phyloP scores from a whole-genome alignment of 192 early-diverging fungal genomes.

The Backusella liffmaniae region DNA sequence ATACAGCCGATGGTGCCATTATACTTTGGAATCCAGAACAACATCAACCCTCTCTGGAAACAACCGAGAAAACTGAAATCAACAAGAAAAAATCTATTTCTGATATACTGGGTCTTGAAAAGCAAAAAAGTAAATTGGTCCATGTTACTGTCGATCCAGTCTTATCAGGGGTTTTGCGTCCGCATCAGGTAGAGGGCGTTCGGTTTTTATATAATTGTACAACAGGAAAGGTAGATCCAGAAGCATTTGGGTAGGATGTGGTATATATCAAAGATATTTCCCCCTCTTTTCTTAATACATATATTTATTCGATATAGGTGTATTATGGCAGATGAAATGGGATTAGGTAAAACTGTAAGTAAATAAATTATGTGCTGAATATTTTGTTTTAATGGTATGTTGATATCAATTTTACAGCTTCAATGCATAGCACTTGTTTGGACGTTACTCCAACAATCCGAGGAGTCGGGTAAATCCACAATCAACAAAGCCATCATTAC shows the following conservation, averaged over 20 bases:
- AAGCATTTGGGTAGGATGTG: conserved; percentile 95
- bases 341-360: conserved; percentile 80
- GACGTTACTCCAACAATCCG: conserved; percentile 94
- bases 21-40: conserved; percentile 77
- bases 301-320: conserved; percentile 38
- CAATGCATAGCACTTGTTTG: conserved; percentile 95
- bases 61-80: conserved; percentile 8
- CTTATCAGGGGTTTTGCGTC: conserved; percentile 80
- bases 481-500: conserved; percentile 97
- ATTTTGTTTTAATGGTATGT: not conserved
- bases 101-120: conserved; percentile 52
- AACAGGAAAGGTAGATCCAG: conserved; percentile 68
- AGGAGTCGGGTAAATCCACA: conserved; percentile 80
- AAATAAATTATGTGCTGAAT: not conserved
- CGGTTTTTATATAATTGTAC: conserved; percentile 94
- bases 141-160: conserved; percentile 87
- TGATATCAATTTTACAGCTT: conserved; percentile 37
- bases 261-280: conserved; percentile 67
- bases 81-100: conserved; percentile 45
- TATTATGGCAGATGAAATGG: conserved; percentile 99
- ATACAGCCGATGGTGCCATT: conserved; percentile 81
- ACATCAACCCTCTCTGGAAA: not conserved
- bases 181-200: conserved; percentile 97
- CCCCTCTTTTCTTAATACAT: not conserved
- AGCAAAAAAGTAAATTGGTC: conserved; percentile 49